A percentile compares a stretch with the other conserved stretches of the same genome.
phyloP scores from a whole-genome alignment of 352 stramenopile species.

The Thraustotheca clavata region DNA sequence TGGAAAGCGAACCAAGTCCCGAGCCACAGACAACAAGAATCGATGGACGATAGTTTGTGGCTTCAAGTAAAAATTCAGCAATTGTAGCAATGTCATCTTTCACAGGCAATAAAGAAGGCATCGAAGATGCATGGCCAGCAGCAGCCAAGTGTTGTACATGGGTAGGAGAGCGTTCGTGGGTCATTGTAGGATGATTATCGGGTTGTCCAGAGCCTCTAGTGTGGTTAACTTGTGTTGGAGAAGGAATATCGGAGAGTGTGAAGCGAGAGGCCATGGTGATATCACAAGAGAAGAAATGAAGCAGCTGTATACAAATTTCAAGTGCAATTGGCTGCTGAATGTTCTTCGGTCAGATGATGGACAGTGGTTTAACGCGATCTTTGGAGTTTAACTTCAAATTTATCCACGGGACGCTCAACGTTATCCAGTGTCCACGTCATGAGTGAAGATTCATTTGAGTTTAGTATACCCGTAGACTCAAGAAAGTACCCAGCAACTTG shows the following conservation, averaged over 20 bases:
- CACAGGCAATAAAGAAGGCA: not conserved
- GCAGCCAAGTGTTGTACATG: slow-evolving; percentile 1
- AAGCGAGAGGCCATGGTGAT: not conserved
- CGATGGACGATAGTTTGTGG: slow-evolving; percentile 41
- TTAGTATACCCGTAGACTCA: no score
- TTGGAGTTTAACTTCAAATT: no score
- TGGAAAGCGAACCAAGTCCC: slow-evolving; percentile 87
- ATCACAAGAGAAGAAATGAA: no score
- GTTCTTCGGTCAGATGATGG: no score
- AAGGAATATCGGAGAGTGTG: slow-evolving; percentile 1
- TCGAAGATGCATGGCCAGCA: not conserved
- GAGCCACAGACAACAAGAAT: slow-evolving; percentile 92
- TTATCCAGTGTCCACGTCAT: no score
- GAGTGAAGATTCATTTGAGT: no score
- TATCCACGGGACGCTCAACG: no score
- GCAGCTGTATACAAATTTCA: no score
- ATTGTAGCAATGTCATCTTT: slow-evolving; percentile 72
- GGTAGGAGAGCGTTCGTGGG: not conserved
- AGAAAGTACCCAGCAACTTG: no score
- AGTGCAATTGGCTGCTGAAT: no score
- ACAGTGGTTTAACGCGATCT: no score
- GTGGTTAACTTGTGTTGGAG: not conserved
- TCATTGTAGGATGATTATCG: not conserved
- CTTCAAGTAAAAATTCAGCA: slow-evolving; percentile 52
- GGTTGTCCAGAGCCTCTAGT: slow-evolving; percentile 5